Evolutionary conservation across 1,139 yeast genomes (phyloP).

Genomic region (Pichia sp.): DNA sequence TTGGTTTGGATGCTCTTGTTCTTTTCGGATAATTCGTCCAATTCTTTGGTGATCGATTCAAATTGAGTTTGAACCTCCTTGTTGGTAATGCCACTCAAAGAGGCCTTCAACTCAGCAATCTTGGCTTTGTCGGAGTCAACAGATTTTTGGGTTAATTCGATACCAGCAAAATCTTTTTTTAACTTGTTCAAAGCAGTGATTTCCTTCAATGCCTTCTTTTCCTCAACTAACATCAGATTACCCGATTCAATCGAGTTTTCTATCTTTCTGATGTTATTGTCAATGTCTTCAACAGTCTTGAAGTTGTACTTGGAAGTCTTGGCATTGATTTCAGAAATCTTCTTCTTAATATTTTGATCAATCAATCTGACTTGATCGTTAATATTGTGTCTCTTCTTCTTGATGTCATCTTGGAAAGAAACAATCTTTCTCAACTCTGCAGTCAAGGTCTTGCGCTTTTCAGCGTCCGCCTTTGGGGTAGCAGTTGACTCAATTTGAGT

Average conservation of each 20-base stretch:
- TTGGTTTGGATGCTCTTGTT: conserved; percentile 65
- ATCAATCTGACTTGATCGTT: conserved; percentile 69
- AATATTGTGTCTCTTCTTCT: conserved; percentile 62
- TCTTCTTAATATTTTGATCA: conserved; percentile 72
- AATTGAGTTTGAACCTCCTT: conserved; percentile 50
- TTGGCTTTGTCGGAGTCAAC: conserved; percentile 79
- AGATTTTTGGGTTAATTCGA: conserved; percentile 71
- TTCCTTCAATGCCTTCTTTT: conserved; percentile 81
- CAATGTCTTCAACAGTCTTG: conserved; percentile 76
- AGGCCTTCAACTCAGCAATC: conserved; percentile 70
- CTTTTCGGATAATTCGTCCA: conserved; percentile 54
- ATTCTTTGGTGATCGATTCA: conserved; percentile 58
- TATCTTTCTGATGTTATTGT: conserved; percentile 61
- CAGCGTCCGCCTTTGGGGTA: conserved; percentile 42
- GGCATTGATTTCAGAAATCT: conserved; percentile 67
- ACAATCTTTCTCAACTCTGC: conserved; percentile 60
- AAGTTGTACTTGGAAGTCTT: conserved; percentile 66
- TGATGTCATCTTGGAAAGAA: conserved; percentile 65
- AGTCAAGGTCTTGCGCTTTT: conserved; percentile 62
- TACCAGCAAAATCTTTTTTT: conserved; percentile 70
- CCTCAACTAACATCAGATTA: conserved; percentile 81
- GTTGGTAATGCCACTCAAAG: conserved; percentile 55
- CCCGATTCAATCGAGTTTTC: conserved; percentile 81
- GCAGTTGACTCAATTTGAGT: conserved; percentile 43
- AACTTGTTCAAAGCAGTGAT: conserved; percentile 78